A percentile compares a stretch with the other conserved stretches of the same genome.
These are phyloP conservation scores for Rhodotorula kratochvilovae DNA, from an alignment of 768 basidiomycete species.

Conservation along the genomic window DNA sequence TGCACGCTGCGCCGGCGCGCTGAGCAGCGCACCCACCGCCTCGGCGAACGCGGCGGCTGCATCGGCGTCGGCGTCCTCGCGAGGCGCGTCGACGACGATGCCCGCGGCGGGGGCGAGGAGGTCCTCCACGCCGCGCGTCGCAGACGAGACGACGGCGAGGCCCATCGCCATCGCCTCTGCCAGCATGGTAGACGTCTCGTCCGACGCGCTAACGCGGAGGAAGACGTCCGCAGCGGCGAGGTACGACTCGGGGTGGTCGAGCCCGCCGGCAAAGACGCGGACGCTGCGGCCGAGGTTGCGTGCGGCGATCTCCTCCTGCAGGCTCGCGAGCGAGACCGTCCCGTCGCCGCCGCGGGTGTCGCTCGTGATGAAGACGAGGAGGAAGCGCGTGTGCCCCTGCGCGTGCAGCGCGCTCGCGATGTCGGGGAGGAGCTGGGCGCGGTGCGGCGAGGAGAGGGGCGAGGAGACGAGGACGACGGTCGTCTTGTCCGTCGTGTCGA, in stretches of 20 bases:
- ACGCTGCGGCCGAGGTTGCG: slow-evolving; percentile 16
- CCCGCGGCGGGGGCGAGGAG: neutral
- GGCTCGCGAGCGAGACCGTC: too few species aligned
- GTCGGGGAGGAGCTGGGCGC: slow-evolving; percentile 16
- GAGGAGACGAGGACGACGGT: slow-evolving; percentile 15
- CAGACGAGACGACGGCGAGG: slow-evolving; percentile 10
- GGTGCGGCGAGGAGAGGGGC: slow-evolving; percentile 9
- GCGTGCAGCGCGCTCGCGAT: slow-evolving; percentile 5
- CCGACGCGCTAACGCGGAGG: slow-evolving; percentile 15
- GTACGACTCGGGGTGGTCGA: slow-evolving; percentile 24
- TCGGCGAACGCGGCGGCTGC: neutral
- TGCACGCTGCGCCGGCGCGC: too few species aligned
- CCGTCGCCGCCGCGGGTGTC: neutral
- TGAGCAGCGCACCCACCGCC: neutral
- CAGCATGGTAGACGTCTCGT: slow-evolving; percentile 12
- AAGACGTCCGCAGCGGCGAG: slow-evolving; percentile 16
- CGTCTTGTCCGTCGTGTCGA: slow-evolving; percentile 11
- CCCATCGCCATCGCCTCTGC: slow-evolving; percentile 26
- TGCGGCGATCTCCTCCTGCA: neutral
- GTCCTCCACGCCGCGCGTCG: slow-evolving; percentile 7
- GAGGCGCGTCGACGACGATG: neutral
- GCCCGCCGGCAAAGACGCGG: slow-evolving; percentile 9
- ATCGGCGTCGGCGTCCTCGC: neutral
- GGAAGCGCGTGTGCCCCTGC: slow-evolving; percentile 17
- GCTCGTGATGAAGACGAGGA: slow-evolving; percentile 31